These are phyloP conservation scores for Ophiocordyceps camponoti-saundersi DNA, from an alignment of 2,329 filamentous ascomycete species.

Conservation along the genomic window DNA sequence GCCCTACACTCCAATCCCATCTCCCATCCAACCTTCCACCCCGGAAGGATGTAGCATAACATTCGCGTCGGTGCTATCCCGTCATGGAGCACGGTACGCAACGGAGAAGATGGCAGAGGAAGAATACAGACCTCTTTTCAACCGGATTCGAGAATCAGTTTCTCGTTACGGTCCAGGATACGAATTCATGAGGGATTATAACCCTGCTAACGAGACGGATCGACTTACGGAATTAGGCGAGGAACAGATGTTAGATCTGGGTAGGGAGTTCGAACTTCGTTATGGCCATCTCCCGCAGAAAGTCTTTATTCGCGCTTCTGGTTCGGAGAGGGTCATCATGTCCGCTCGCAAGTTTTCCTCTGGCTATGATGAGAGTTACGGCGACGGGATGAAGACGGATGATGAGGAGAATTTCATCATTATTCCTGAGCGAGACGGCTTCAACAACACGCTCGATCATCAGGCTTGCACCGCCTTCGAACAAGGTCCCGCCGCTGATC, in stretches of 20 bases:
- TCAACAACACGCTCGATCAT: constrained; percentile 74
- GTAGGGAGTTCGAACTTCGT: constrained; percentile 55
- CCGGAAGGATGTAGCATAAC: constrained; percentile 57
- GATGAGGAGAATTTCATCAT: constrained; percentile 38
- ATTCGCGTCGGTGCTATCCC: constrained; percentile 66
- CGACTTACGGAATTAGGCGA: constrained; percentile 51
- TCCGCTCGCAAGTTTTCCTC: constrained; percentile 62
- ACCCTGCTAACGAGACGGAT: constrained; percentile 54
- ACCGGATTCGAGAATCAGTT: constrained; percentile 41
- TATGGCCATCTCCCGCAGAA: constrained; percentile 42
- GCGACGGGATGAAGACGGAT: too few species aligned
- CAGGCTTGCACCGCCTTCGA: constrained; percentile 57
- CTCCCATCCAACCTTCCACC: constrained; percentile 39
- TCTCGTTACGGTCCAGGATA: constrained; percentile 44
- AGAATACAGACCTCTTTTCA: constrained; percentile 45
- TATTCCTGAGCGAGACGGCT: constrained; percentile 46
- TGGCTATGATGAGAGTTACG: constrained; percentile 38
- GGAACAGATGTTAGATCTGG: constrained; percentile 56
- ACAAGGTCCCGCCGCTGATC: constrained; percentile 28
- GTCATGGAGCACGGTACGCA: constrained; percentile 73
- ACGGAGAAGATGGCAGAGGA: constrained; percentile 45
- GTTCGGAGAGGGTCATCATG: constrained; percentile 52
- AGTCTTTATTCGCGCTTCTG: constrained; percentile 59
- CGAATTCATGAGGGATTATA: constrained; percentile 54
- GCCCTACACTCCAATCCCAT: constrained; percentile 63